Evolutionary conservation across 805 yeast genomes (phyloP).

Genomic region (Starmerella floris): DNA sequence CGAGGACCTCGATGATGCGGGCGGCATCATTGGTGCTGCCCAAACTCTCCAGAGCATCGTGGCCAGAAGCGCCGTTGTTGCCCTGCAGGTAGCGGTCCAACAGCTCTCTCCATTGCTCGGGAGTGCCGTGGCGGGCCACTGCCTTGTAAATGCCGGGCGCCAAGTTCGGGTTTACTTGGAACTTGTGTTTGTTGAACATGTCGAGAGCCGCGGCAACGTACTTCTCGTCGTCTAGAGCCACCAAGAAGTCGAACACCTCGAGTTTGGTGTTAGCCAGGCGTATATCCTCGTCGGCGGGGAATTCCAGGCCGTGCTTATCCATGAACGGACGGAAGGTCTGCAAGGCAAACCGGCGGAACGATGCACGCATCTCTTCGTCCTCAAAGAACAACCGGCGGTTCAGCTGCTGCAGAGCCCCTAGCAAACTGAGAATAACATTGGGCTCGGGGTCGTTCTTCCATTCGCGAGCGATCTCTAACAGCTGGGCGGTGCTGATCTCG

Average conservation of each 20-base stretch:
- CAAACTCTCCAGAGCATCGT: slow-evolving; percentile 53
- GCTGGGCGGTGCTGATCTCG: slow-evolving; percentile 34
- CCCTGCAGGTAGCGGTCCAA: slow-evolving; percentile 49
- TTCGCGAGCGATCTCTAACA: slow-evolving; percentile 37
- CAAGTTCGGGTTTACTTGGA: slow-evolving; percentile 56
- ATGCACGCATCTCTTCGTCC: slow-evolving; percentile 30
- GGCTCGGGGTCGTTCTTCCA: slow-evolving; percentile 41
- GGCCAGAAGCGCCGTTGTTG: slow-evolving; percentile 49
- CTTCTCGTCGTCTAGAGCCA: slow-evolving; percentile 26
- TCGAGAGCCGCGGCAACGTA: slow-evolving; percentile 26
- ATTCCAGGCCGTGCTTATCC: slow-evolving; percentile 50
- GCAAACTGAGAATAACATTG: slow-evolving; percentile 40
- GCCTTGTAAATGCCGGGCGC: slow-evolving; percentile 50
- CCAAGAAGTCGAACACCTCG: slow-evolving; percentile 33
- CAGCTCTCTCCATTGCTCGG: slow-evolving; percentile 48
- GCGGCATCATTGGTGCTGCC: slow-evolving; percentile 47
- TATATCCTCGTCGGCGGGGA: slow-evolving; percentile 38
- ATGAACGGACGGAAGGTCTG: slow-evolving; percentile 45
- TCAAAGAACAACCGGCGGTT: slow-evolving; percentile 39
- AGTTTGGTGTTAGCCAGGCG: slow-evolving; percentile 54
- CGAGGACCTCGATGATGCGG: slow-evolving; percentile 44
- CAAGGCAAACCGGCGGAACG: slow-evolving; percentile 35
- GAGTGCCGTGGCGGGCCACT: slow-evolving; percentile 55
- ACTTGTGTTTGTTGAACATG: slow-evolving; percentile 51
- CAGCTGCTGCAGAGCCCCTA: slow-evolving; percentile 32